phyloP scores from a whole-genome alignment of 164 flowering plant species.

The Berberis thunbergii region DNA sequence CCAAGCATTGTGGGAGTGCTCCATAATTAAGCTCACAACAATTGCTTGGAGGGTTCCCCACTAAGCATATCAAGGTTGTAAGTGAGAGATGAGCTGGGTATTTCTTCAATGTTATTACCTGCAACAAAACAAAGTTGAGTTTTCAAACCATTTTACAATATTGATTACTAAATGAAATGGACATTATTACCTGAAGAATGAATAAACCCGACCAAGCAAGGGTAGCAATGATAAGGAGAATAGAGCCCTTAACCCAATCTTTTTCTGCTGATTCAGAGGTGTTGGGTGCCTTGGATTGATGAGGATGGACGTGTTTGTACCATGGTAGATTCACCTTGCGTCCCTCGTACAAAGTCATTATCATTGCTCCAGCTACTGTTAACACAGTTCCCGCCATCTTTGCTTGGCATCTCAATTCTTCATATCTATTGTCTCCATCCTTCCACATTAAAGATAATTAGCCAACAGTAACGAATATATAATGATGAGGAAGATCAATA shows the following conservation, averaged over 20 bases:
- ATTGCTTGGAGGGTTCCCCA: slow-evolving; percentile 82
- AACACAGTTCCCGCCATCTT: slow-evolving; percentile 70
- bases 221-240: slow-evolving; percentile 78
- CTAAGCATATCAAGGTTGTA: slow-evolving; percentile 64
- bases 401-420: slow-evolving; percentile 74
- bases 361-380: slow-evolving; percentile 90
- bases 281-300: slow-evolving; percentile 11
- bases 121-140: too few species aligned
- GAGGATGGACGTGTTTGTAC: slow-evolving; percentile 22
- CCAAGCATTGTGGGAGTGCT: slow-evolving; percentile 59
- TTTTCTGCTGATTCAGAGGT: slow-evolving; percentile 30
- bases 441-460: slow-evolving; percentile 6
- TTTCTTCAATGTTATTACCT: slow-evolving; percentile 40
- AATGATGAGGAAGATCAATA: not conserved
- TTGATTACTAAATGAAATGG: too few species aligned
- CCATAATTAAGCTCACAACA: slow-evolving; percentile 76
- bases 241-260: slow-evolving; percentile 85
- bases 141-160: too few species aligned
- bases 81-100: slow-evolving; percentile 75
- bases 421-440: slow-evolving; percentile 77
- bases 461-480: not conserved
- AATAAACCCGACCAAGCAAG: slow-evolving; percentile 89
- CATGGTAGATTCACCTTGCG: slow-evolving; percentile 40
- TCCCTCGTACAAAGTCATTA: slow-evolving; percentile 89
- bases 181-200: slow-evolving; percentile 32